Evolutionary conservation across 768 basidiomycete genomes (phyloP).

Genomic region (Lactarius pseudohatsudake): DNA sequence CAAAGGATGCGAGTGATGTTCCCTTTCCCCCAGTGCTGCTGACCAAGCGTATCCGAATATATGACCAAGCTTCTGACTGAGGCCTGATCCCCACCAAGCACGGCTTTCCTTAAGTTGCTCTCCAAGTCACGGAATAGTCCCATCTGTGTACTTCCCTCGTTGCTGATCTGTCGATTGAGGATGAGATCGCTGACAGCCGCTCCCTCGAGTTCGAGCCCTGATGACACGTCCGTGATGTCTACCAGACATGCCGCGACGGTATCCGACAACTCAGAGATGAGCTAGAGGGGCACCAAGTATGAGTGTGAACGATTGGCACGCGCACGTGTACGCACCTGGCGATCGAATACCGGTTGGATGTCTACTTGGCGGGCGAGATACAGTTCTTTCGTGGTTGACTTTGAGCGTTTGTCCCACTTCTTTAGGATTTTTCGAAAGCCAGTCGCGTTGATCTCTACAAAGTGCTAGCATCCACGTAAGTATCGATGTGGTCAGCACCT

Average conservation of each 20-base stretch:
- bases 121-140: slow-evolving; percentile 88
- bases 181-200: slow-evolving; percentile 68
- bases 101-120: slow-evolving; percentile 77
- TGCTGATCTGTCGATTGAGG: slow-evolving; percentile 66
- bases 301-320: neutral
- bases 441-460: slow-evolving; percentile 94
- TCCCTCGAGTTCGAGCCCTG: slow-evolving; percentile 76
- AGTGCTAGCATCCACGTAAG: slow-evolving; percentile 58
- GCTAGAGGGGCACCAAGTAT: slow-evolving; percentile 42
- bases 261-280: slow-evolving; percentile 93
- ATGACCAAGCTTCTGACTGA: slow-evolving; percentile 68
- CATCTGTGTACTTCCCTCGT: slow-evolving; percentile 58
- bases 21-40: slow-evolving; percentile 56
- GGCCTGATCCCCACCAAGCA: slow-evolving; percentile 57
- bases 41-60: slow-evolving; percentile 64
- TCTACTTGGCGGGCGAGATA: slow-evolving; percentile 97
- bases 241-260: slow-evolving; percentile 83
- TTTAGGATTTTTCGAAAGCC: slow-evolving; percentile 98
- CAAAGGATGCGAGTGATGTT: slow-evolving; percentile 92
- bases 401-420: slow-evolving; percentile 98
- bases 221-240: slow-evolving; percentile 73
- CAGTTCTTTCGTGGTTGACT: slow-evolving; percentile 92
- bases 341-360: slow-evolving; percentile 97
- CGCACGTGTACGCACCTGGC: slow-evolving; percentile 60
- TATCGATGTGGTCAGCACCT: slow-evolving; percentile 21